Evolutionary conservation across 345 rosid genomes (phyloP), one percentile per base, ranked within the genome.

Genomic region (Gossypium arboreum): DNA sequence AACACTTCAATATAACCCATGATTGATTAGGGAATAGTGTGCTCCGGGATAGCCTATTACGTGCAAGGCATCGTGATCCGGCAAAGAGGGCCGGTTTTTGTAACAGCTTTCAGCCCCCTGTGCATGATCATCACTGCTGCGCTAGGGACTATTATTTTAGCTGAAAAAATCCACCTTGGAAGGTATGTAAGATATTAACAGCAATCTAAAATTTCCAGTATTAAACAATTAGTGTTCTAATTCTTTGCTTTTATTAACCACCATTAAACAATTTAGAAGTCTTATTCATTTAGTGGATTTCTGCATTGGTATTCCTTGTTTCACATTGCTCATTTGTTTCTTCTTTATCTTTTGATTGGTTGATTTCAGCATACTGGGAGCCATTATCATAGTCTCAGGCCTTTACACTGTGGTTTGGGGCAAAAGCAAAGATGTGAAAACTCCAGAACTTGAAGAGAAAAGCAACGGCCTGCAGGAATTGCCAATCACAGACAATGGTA

Each of bases 401-500:
- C 85, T 92, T 11, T 92, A 94, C 81, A 73, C 83, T 1, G 97
- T 94, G 2, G 92, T 89, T 76, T 92, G 98, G 98, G 98, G 97
- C 2, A 94, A 94, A 81, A 85, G 90, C 85, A 94, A 92, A 68
- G 97, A 94, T 24, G 27, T 9, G 51, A 25, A 10, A 18, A 62
- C 15, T 68, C 51, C 82, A 8, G 34, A 67, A 25, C 48, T 57
- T 1, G 80, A 81, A 24, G 84, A 83, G 50, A 84, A 85, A 72
- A 59, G 34, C 9, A 87, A 72, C 12, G 41, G 7, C 12, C 48
- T 60, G 56, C 81, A 73, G 15, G 94, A 89, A 75, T 77, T 93
- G 58, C 97, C 97, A 0, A 74, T 89, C 71, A 83, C 81, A 2
- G 79, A 73, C n/a, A 60, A 39, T 1, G 48, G 41, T 7, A 66